A percentile compares a stretch with the other conserved stretches of the same genome.
Evolutionary conservation across 768 basidiomycete genomes (phyloP).

Genomic region (Boletus barrowsii): DNA sequence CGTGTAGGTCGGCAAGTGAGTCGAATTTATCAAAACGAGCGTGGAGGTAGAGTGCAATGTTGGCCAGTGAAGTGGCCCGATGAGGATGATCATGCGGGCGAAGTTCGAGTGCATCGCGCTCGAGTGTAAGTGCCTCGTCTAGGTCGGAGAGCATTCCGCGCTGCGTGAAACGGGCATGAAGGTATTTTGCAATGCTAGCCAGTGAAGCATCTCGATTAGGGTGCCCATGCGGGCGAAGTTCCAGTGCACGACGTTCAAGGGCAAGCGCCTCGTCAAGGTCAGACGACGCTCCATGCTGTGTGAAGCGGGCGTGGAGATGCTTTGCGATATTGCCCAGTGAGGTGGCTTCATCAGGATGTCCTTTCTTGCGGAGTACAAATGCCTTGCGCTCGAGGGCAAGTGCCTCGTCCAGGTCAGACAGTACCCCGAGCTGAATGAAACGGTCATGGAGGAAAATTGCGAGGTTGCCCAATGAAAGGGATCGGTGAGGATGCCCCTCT

Average conservation of each 20-base stretch:
- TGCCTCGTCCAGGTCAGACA: background rate
- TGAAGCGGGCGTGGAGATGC: background rate
- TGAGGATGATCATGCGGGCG: background rate
- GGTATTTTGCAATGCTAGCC: background rate
- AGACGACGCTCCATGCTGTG: background rate
- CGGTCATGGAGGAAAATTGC: background rate
- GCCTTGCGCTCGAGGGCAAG: background rate
- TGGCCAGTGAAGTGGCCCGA: background rate
- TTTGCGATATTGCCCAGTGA: background rate
- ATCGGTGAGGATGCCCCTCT: background rate
- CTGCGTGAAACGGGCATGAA: background rate
- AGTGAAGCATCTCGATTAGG: background rate
- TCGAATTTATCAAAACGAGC: background rate
- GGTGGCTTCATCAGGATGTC: background rate
- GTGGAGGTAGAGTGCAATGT: background rate
- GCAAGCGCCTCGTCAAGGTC: background rate
- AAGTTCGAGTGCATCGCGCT: background rate
- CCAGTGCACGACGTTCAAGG: background rate
- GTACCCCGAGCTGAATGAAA: background rate
- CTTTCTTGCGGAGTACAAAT: background rate
- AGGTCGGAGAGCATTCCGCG: background rate
- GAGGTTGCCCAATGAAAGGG: background rate
- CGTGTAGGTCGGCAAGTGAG: background rate
- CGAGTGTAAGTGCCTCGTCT: background rate
- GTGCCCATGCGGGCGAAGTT: background rate